phyloP scores from a whole-genome alignment of 1,284 basidiomycete genomes.

The Psilocybe mexicana region DNA sequence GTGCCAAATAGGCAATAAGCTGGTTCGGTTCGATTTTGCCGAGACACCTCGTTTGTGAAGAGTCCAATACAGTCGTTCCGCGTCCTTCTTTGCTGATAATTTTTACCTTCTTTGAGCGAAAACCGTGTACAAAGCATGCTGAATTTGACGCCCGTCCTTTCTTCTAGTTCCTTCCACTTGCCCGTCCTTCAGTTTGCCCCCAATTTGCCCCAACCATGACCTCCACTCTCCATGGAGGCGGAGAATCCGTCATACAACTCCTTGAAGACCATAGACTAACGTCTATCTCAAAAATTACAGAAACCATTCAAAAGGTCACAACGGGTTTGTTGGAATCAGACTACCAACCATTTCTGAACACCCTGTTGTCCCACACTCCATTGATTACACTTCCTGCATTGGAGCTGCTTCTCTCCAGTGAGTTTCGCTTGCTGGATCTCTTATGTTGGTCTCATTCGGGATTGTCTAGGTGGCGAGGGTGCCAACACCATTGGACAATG shows the following conservation, averaged over 20 bases:
- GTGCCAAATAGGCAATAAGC: neutral
- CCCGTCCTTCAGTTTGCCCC: neutral
- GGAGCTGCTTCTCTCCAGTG: conserved; percentile 15
- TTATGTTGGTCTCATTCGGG: neutral
- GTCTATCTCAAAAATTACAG: conserved; percentile 3
- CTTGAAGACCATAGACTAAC: conserved; percentile 7
- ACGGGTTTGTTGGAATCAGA: neutral
- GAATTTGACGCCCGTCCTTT: neutral
- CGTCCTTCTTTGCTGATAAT: neutral
- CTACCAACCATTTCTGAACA: conserved; percentile 6
- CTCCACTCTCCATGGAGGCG: neutral
- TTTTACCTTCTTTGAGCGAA: neutral
- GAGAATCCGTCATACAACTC: neutral
- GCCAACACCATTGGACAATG: conserved; percentile 9
- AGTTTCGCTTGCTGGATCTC: neutral
- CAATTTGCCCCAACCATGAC: neutral
- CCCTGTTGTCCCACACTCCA: conserved; percentile 2
- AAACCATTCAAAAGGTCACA: neutral
- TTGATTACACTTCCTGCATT: conserved; percentile 4
- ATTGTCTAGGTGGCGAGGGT: conserved; percentile 12
- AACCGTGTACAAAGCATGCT: neutral
- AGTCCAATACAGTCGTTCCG: neutral
- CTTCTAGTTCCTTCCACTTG: neutral
- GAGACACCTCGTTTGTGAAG: neutral
- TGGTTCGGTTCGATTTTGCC: neutral